These are phyloP conservation scores for Globisporangium megalacanthum DNA, from an alignment of 352 stramenopile genomes.

Conservation along the genomic window DNA sequence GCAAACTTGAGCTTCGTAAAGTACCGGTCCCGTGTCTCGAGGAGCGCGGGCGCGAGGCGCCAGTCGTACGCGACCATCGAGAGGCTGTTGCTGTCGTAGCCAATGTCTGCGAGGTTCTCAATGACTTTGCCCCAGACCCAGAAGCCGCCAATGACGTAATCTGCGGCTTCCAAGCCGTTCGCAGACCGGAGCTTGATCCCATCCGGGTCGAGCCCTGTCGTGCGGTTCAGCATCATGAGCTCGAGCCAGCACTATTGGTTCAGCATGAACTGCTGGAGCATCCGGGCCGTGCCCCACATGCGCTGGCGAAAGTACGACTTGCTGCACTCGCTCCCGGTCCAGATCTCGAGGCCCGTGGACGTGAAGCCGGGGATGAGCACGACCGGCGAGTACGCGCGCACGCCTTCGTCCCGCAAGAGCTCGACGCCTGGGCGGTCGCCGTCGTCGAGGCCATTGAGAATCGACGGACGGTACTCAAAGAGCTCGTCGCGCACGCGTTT, in stretches of 20 bases:
- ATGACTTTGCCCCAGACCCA: slow-evolving; percentile 94
- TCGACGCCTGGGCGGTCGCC: slow-evolving; percentile 44
- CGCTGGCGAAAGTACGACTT: slow-evolving; percentile 88
- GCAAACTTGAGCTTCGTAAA: slow-evolving; percentile 92
- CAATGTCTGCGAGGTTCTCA: slow-evolving; percentile 88
- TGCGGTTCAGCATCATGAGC: slow-evolving; percentile 89
- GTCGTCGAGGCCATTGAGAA: slow-evolving; percentile 17
- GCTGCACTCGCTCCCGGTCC: slow-evolving; percentile 86
- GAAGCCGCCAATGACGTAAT: slow-evolving; percentile 93
- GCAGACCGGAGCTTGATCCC: slow-evolving; percentile 75
- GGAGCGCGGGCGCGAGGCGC: slow-evolving; percentile 60
- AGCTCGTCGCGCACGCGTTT: slow-evolving; percentile 65
- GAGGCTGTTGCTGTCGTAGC: slow-evolving; percentile 91
- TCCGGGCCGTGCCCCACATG: slow-evolving; percentile 89
- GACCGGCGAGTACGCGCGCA: slow-evolving; percentile 66
- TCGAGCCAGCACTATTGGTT: slow-evolving; percentile 91
- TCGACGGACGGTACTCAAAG: slow-evolving; percentile 51
- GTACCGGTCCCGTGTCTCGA: slow-evolving; percentile 80
- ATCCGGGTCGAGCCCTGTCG: slow-evolving; percentile 86
- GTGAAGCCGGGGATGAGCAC: slow-evolving; percentile 93
- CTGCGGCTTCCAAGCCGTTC: slow-evolving; percentile 87
- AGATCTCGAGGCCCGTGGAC: slow-evolving; percentile 93
- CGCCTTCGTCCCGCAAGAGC: slow-evolving; percentile 37
- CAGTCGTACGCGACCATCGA: slow-evolving; percentile 87
- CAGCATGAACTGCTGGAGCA: slow-evolving; percentile 87